These are phyloP conservation scores for Fraxinus pennsylvanica DNA, from an alignment of 257 asterid genomes.

Conservation along the genomic window DNA sequence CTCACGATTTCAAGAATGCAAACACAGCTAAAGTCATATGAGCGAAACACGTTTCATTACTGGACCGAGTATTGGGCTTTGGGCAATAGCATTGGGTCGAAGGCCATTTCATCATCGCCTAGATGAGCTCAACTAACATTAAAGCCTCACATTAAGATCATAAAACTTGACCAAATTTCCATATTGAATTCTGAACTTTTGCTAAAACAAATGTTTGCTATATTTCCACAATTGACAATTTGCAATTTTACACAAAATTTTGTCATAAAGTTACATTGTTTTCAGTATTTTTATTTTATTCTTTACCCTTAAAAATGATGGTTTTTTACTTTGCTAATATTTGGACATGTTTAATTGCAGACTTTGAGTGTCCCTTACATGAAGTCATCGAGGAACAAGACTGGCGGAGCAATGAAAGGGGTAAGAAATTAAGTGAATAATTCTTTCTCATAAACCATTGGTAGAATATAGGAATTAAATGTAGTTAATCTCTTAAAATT, in stretches of 20 bases:
- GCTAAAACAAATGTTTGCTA: not conserved
- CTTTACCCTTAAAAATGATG: too few species aligned
- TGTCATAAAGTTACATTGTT: not conserved
- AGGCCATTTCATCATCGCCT: too few species aligned
- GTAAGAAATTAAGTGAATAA: conserved; percentile 35
- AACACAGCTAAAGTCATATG: too few species aligned
- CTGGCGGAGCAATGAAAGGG: conserved; percentile 48
- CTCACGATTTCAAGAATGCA: too few species aligned
- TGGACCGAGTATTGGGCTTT: too few species aligned
- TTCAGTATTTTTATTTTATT: not conserved
- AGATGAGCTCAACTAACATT: too few species aligned
- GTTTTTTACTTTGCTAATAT: too few species aligned
- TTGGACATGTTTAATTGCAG: conserved; percentile 38
- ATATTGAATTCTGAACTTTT: not conserved
- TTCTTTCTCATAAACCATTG: not conserved
- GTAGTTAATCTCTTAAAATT: not conserved
- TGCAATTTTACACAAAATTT: not conserved
- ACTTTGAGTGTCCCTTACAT: conserved; percentile 85
- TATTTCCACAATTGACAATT: not conserved
- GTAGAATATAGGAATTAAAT: not conserved
- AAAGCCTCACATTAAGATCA: too few species aligned
- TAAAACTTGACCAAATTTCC: too few species aligned
- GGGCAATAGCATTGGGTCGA: too few species aligned
- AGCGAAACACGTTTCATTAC: too few species aligned
- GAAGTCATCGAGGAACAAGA: conserved; percentile 67